Conservation (phyloP, 805 yeast species). For the Yarrowia bubula region DNA sequence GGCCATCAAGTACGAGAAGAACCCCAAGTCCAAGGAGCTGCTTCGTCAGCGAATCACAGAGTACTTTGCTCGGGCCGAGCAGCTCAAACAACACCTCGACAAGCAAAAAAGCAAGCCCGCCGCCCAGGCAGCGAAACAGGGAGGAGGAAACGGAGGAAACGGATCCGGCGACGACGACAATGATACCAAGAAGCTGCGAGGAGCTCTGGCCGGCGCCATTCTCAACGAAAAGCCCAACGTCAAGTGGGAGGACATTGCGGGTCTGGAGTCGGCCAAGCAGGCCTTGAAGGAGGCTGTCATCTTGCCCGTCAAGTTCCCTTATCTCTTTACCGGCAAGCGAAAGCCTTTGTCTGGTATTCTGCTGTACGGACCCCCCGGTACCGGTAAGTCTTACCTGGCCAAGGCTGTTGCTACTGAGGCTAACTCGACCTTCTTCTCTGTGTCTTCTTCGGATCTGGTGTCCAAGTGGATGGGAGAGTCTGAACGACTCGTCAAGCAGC, state of each 20-base stretch:
- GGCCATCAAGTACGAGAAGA: conserved; percentile 93
- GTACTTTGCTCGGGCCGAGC: conserved; percentile 89
- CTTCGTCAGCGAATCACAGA: conserved; percentile 88
- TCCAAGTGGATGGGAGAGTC: conserved; percentile 99
- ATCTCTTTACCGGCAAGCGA: conserved; percentile 88
- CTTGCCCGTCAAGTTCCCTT: conserved; percentile 94
- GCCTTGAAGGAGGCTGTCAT: conserved; percentile 97
- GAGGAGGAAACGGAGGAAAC: conserved; percentile 53
- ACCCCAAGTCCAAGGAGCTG: conserved; percentile 81
- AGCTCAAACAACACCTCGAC: conserved; percentile 83
- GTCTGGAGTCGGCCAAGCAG: conserved; percentile 91
- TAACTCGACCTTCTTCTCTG: conserved; percentile 92
- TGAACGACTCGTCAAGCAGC: conserved; percentile 91
- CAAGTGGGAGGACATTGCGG: conserved; percentile 94
- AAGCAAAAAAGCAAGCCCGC: conserved; percentile 48
- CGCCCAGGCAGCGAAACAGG: conserved; percentile 53
- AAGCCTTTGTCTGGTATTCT: conserved; percentile 90
- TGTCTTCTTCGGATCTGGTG: conserved; percentile 92
- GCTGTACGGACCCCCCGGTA: conserved; percentile 92
- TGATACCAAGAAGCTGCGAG: conserved; percentile 84
- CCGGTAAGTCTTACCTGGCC: conserved; percentile 95
- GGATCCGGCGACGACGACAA: conserved; percentile 64
- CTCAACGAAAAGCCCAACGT: conserved; percentile 89
- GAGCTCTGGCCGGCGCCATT: conserved; percentile 89
- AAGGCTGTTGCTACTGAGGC: conserved; percentile 99